A percentile compares a stretch with the other conserved stretches of the same genome.
These are phyloP conservation scores for Firmiana major DNA, from an alignment of 345 rosid species.

Conservation along the genomic window DNA sequence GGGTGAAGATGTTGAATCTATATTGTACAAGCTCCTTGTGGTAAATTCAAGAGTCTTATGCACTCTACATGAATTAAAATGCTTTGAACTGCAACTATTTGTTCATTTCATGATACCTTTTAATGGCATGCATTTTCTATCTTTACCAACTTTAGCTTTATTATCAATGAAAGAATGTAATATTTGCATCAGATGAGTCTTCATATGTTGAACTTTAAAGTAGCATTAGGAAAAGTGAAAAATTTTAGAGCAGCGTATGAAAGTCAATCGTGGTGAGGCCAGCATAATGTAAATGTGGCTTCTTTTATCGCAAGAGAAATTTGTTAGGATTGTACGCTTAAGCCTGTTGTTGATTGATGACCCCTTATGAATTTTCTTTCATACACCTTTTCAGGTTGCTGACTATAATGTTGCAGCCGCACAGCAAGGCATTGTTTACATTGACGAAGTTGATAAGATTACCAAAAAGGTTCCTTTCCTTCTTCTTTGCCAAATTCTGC, in stretches of 20 bases:
- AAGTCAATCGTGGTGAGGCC: background rate
- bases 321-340: background rate
- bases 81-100: background rate
- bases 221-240: background rate
- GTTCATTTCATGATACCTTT: background rate
- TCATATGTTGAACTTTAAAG: background rate
- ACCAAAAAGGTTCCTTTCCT: constrained; percentile 70
- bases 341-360: background rate
- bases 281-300: background rate
- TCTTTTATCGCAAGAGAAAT: background rate
- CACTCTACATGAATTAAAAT: background rate
- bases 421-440: constrained; percentile 97
- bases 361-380: background rate
- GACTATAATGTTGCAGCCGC: constrained; percentile 98
- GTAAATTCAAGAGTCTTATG: constrained; percentile 33
- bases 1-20: constrained; percentile 99
- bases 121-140: background rate
- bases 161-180: constrained; percentile 1
- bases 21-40: constrained; percentile 89
- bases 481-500: background rate
- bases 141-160: background rate
- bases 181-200: background rate
- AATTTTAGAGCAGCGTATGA: background rate
- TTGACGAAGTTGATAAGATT: constrained; percentile 98
- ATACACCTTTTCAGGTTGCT: constrained; percentile 56